Evolutionary conservation across 2,329 filamentous ascomycete species (phyloP), one percentile per base, ranked within the genome.

Genomic region (Mycosphaerelloides madeirae): DNA sequence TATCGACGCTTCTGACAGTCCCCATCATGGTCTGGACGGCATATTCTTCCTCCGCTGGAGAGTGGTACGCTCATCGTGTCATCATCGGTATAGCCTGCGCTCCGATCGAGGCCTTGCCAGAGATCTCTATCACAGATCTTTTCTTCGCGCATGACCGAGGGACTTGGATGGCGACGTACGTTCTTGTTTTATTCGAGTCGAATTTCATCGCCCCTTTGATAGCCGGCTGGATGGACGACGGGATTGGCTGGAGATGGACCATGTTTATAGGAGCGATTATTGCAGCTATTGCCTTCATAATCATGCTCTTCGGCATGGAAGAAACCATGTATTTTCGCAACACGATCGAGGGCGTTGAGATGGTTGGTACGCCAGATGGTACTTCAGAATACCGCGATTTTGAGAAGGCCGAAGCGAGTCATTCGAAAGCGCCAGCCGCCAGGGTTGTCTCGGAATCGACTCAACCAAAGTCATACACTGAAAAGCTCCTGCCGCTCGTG

Each of bases 291-390:
- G 66, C 63, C 7, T 71, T 75, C 22, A 49, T 80, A 16, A 68
- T 78, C 47, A 62, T 77, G 2, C 79, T 79, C 62, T 74, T 81
- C 53, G 72, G 75, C 54, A 73, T 80, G 66, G 79, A 81, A 56
- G 78, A 81, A 57, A 79, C 78, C 3, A 80, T 76, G 54, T 79
- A 73, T 42, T 55, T 55, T 38, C 45, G 54, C 18, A 43, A 59
- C 38, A 38, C 37, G 14, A 25, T 45, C 4, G 44, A 48, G 20
- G 48, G 48, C 5, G 25, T 50, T 11, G 48, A 47, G 13, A 36
- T 43, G 3, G 34, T 18, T 4, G 28, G 39, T 9, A 39, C 39
- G n/a, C 31, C 39, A 3, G 31, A 33, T 14, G 3, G 19, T 8
- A 6, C 16, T 3, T 6, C 33, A 12, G 9, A 35, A 18, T 6